These are phyloP conservation scores for Xylariales sp. DNA, from an alignment of 2,329 filamentous ascomycete species.

Conservation along the genomic window DNA sequence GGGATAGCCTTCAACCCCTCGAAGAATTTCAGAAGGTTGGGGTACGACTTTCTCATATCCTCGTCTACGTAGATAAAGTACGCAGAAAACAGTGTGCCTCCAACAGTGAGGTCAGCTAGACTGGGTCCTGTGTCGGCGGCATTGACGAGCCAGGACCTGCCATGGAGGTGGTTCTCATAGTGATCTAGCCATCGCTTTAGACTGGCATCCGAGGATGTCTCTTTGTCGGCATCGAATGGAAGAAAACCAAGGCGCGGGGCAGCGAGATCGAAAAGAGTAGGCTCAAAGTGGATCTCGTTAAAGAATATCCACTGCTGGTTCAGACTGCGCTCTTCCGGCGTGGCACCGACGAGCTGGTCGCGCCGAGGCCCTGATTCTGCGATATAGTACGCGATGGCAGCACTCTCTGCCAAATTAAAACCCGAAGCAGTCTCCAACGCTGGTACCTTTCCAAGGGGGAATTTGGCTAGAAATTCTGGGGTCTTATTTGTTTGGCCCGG, in stretches of 20 bases:
- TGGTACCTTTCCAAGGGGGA: constrained; percentile 34
- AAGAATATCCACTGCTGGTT: constrained; percentile 4
- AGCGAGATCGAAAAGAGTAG: not conserved
- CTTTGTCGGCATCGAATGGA: not conserved
- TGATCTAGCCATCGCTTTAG: not conserved
- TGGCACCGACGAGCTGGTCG: not conserved
- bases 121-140: not conserved
- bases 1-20: not conserved
- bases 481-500: constrained; percentile 26
- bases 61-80: not conserved
- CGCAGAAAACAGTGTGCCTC: not conserved
- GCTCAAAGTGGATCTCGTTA: constrained; percentile 1
- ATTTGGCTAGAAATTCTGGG: constrained; percentile 29
- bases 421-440: constrained; percentile 21
- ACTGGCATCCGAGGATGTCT: not conserved
- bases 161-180: not conserved
- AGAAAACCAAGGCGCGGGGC: not conserved
- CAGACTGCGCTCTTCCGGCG: not conserved
- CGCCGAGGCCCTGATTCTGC: not conserved
- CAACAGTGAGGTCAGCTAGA: not conserved
- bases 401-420: not conserved
- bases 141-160: not conserved
- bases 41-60: not conserved
- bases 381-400: constrained; percentile 2
- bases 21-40: not conserved